A percentile compares a stretch with the other conserved stretches of the same genome.
These are phyloP conservation scores for Kluyveromyces sp. DNA, from an alignment of 1,139 yeast species.

Conservation along the genomic window DNA sequence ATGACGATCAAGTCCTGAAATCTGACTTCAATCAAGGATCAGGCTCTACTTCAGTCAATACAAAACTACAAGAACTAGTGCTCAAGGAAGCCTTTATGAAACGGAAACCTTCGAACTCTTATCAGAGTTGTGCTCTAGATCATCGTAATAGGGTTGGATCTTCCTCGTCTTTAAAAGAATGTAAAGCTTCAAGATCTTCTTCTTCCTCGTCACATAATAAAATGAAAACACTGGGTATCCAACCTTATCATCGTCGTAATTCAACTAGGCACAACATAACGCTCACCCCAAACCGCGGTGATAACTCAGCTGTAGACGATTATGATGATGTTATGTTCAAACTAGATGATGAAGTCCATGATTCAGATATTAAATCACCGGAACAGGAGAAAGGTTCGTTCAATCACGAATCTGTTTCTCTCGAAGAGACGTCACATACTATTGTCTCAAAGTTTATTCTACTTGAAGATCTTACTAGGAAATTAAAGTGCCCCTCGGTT, in stretches of 20 bases:
- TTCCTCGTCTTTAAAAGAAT: constrained; percentile 11
- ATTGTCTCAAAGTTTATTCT: constrained; percentile 55
- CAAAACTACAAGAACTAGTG: constrained; percentile 57
- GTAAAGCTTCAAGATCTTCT: constrained; percentile 8
- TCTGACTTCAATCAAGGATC: constrained; percentile 16
- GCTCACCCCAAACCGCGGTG: no score
- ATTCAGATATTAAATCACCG: constrained; percentile 1
- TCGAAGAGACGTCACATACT: constrained; percentile 25
- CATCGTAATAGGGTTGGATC: constrained; percentile 21
- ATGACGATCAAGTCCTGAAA: constrained; percentile 5
- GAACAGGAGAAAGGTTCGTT: constrained; percentile 4
- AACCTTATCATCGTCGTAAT: neutral
- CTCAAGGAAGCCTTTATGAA: constrained; percentile 52
- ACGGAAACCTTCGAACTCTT: neutral
- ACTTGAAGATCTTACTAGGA: constrained; percentile 84
- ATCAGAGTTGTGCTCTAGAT: constrained; percentile 7
- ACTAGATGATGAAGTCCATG: constrained; percentile 18
- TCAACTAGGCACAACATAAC: neutral
- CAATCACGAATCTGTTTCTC: constrained; percentile 14
- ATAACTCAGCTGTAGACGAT: neutral
- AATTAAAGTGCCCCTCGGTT: constrained; percentile 80
- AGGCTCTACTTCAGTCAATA: constrained; percentile 61
- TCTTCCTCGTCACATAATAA: constrained; percentile 18
- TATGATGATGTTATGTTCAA: constrained; percentile 19
- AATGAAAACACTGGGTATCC: neutral